Evolutionary conservation across 169 alveolate genomes (phyloP).

Genomic region (Plasmodium inui): DNA sequence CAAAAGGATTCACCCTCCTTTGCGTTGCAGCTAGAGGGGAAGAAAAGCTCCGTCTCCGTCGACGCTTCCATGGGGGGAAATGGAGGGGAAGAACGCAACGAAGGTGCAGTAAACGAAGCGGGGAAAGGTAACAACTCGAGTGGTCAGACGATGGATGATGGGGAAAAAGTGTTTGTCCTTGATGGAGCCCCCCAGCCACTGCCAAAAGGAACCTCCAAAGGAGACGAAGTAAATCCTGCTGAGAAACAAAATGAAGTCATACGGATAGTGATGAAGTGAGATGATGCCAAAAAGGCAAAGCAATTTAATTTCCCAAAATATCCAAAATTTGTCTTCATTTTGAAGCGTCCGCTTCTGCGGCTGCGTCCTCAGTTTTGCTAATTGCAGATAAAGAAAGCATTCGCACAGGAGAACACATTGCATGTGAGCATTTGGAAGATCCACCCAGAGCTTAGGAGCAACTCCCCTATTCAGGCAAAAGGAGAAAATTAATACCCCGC

Average conservation of each 20-base stretch:
- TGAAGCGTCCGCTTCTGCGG: not conserved
- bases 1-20: not conserved
- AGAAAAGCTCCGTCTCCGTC: not conserved
- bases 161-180: not conserved
- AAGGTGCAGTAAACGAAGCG: not conserved
- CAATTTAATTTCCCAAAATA: not conserved
- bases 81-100: not conserved
- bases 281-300: not conserved
- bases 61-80: not conserved
- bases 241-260: slow-evolving; percentile 6
- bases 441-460: not conserved
- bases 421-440: not conserved
- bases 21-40: not conserved
- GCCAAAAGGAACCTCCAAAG: not conserved
- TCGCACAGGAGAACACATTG: not conserved
- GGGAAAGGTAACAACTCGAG: not conserved
- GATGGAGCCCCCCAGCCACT: not conserved
- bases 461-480: not conserved
- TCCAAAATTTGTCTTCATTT: not conserved
- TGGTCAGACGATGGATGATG: not conserved
- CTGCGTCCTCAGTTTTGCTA: not conserved
- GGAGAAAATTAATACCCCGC: not conserved
- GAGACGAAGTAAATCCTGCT: not conserved
- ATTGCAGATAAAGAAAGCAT: not conserved
- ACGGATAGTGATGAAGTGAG: slow-evolving; percentile 10